Evolutionary conservation across 2,329 filamentous ascomycete genomes (phyloP).

Genomic region (Alternaria gaisen): DNA sequence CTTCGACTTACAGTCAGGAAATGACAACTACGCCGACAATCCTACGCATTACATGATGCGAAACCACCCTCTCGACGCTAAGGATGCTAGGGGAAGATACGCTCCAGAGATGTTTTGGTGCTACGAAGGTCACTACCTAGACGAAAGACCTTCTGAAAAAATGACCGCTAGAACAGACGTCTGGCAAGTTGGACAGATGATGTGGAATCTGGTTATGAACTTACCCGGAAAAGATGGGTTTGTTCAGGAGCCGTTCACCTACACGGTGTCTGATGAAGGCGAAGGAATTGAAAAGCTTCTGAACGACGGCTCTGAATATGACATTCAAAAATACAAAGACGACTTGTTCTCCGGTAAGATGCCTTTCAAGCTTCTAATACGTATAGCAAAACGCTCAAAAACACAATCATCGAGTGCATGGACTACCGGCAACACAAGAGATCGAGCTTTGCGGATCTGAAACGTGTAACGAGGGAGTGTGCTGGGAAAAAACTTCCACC

Average conservation of each 20-base stretch:
- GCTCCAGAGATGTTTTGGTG: neutral
- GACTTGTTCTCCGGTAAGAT: neutral
- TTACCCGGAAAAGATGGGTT: neutral
- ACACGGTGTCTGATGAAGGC: neutral
- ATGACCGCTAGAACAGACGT: slow-evolving; percentile 6
- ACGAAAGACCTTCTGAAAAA: neutral
- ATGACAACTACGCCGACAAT: slow-evolving; percentile 14
- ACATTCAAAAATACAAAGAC: neutral
- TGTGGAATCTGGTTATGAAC: slow-evolving; percentile 8
- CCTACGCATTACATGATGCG: slow-evolving; percentile 5
- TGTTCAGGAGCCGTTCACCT: neutral
- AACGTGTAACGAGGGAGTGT: neutral
- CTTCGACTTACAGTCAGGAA: slow-evolving; percentile 11
- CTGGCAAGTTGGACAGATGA: slow-evolving; percentile 7
- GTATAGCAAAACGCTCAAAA: neutral
- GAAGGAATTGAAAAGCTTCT: neutral
- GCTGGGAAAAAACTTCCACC: neutral
- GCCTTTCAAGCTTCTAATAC: neutral
- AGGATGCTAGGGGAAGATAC: neutral
- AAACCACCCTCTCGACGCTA: neutral
- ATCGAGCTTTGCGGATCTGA: neutral
- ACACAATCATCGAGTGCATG: neutral
- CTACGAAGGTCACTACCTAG: neutral
- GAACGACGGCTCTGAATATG: neutral
- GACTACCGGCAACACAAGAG: neutral